Evolutionary conservation across 1,139 yeast species (phyloP), one percentile per base, ranked within the genome.

Genomic region (Suhomyces yuchorum): DNA sequence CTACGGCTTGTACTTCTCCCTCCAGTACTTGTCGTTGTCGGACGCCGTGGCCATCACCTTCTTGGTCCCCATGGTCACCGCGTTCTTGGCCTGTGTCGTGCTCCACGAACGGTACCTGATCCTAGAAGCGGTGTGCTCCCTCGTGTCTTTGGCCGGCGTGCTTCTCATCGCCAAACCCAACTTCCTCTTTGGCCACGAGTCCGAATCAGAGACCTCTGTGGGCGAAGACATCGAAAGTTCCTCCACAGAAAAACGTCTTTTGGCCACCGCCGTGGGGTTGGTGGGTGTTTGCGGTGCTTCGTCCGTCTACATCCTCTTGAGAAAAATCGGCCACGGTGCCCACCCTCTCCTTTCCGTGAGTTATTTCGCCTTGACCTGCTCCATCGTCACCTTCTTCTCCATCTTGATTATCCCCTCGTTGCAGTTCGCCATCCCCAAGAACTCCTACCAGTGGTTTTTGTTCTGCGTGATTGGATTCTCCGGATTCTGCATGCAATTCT

Each of bases 301-400:
- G 22, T 62, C 75, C 4, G 95, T 90, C 4, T 86, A 84, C 69
- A 84, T 90, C 40, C 71, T 85, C 8, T 79, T 91, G 48, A 71
- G 96, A 35, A 82, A 80, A 55, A 87, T 91, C 38, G 96, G 96
- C 18, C 80, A 78, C 53, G 69, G 80, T 37, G 93, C 91, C 6
- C 96, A 90, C 64, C 91, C 97, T 0, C 71, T 90, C 28, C 66
- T 90, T 36, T 83, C 90, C 12, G 96, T 90, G 3, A 80, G 89
- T 51, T 86, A 85, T 62, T 89, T 86, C 67, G 82, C 96, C 0
- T 67, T 84, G 37, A 71, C 80, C 49, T 79, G 88, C 15, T 71
- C 81, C 18, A 56, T 85, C 2, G 75, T 85, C 1, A 77, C 91
- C 1, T 68, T 80, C n/a, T 46, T 73, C 7, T 78, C 84, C 11